A percentile compares a stretch with the other conserved stretches of the same genome.
Conservation (phyloP, 768 basidiomycete genomes). For the Kockovaella imperatae region DNA sequence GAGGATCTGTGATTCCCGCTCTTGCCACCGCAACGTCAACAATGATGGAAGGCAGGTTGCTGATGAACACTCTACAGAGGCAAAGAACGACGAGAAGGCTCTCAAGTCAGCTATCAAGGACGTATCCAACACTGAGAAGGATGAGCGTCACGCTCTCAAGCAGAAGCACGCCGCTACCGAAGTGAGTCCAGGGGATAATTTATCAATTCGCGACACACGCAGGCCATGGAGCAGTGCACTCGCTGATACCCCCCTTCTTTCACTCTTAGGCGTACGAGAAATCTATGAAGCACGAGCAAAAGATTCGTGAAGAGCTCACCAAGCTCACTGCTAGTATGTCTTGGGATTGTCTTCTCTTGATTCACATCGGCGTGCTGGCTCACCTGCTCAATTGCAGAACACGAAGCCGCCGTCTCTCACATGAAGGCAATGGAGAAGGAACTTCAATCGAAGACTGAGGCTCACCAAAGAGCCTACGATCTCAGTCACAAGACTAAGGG, state of each 20-base stretch:
- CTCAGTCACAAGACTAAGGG: neutral
- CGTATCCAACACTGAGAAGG: neutral
- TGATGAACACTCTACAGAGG: neutral
- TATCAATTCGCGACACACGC: too few species aligned
- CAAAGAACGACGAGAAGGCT: neutral
- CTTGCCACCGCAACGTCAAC: too few species aligned
- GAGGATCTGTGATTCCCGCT: too few species aligned
- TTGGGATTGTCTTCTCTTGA: too few species aligned
- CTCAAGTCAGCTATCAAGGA: neutral
- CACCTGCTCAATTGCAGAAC: neutral
- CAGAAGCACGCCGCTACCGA: too few species aligned
- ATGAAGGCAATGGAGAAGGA: neutral
- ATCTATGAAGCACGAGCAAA: neutral
- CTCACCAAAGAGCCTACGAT: neutral
- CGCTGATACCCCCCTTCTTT: too few species aligned
- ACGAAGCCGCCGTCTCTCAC: neutral
- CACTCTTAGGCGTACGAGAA: conserved; percentile 1
- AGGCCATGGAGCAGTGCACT: too few species aligned
- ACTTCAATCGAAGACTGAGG: neutral
- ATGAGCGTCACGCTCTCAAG: neutral
- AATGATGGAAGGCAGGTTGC: neutral
- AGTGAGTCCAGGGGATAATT: too few species aligned
- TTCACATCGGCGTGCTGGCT: neutral
- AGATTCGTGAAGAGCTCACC: neutral
- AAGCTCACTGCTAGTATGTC: neutral